These are phyloP conservation scores for Scheffersomyces ergatensis DNA, from an alignment of 805 yeast genomes.

Conservation along the genomic window DNA sequence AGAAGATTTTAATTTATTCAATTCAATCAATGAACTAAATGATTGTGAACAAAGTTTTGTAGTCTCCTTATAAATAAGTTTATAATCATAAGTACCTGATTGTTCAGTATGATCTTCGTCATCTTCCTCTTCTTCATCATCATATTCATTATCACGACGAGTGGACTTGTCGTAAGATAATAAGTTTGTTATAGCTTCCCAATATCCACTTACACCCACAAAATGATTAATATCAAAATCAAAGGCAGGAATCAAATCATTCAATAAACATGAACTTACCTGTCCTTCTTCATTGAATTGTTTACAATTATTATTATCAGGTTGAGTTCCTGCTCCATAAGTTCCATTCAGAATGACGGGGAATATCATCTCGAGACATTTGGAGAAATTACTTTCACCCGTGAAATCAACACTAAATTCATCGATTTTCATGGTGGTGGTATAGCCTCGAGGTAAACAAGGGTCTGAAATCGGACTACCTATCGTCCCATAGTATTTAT, in stretches of 20 bases:
- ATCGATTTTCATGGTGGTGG: conserved; percentile 18
- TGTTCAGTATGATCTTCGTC: conserved; percentile 13
- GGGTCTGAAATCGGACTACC: conserved; percentile 47
- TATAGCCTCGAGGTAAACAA: conserved; percentile 52
- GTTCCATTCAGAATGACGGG: conserved; percentile 40
- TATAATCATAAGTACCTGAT: conserved; percentile 41
- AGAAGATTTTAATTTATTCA: conserved; percentile 25
- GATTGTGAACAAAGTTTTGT: conserved; percentile 45
- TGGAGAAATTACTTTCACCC: conserved; percentile 52
- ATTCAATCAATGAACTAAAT: conserved; percentile 31
- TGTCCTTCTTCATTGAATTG: conserved; percentile 25
- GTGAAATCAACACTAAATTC: conserved; percentile 33
- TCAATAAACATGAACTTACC: conserved; percentile 48
- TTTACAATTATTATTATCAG: conserved; percentile 25
- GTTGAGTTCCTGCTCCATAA: conserved; percentile 17
- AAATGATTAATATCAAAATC: conserved; percentile 57
- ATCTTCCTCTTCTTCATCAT: conserved; percentile 11
- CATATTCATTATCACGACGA: neutral
- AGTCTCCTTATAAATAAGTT: conserved; percentile 42
- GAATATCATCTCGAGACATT: conserved; percentile 48
- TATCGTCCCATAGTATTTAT: conserved; percentile 11
- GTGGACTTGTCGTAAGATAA: conserved; percentile 21
- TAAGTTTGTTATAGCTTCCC: conserved; percentile 57
- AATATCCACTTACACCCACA: conserved; percentile 66
- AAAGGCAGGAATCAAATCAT: conserved; percentile 54